Percentiles rank a stretch among this genome's conserved stretches.
phyloP scores from a whole-genome alignment of 2,329 filamentous ascomycete genomes.

The Colletotrichum chlorophyti region DNA sequence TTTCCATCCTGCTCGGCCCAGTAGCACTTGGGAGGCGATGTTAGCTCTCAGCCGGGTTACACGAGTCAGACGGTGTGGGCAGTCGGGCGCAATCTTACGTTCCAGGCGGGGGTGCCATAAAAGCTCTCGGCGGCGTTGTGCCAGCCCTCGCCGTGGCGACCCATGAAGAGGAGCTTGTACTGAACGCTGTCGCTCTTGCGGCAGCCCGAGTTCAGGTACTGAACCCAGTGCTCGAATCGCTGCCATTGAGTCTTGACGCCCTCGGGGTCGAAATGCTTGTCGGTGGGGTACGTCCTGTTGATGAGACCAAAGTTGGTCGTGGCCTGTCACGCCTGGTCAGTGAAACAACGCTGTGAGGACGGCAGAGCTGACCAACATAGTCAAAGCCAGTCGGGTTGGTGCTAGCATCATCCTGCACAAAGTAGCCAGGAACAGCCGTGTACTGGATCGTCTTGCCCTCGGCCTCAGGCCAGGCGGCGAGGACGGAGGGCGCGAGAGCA shows the following conservation, averaged over 20 bases:
- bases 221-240: conserved; percentile 65
- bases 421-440: conserved; percentile 66
- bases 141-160: conserved; percentile 73
- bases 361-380: conserved; percentile 56
- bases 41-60: too few species aligned
- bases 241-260: conserved; percentile 66
- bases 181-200: conserved; percentile 48
- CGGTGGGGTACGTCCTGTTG: conserved; percentile 65
- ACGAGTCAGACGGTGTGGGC: neutral
- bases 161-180: conserved; percentile 74
- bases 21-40: conserved; percentile 61
- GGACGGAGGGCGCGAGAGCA: conserved; percentile 35
- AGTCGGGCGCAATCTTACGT: conserved; percentile 50
- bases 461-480: conserved; percentile 40
- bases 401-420: conserved; percentile 65
- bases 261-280: conserved; percentile 47
- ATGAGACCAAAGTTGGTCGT: conserved; percentile 70
- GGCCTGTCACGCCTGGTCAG: conserved; percentile 47
- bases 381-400: conserved; percentile 66
- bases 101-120: conserved; percentile 74
- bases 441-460: conserved; percentile 59
- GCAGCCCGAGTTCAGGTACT: conserved; percentile 55
- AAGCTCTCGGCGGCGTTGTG: conserved; percentile 69
- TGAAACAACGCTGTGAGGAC: neutral
- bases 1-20: conserved; percentile 72